A percentile compares a stretch with the other conserved stretches of the same genome.
Evolutionary conservation across 306 rosid species (phyloP).

Genomic region (Castanea mollissima): DNA sequence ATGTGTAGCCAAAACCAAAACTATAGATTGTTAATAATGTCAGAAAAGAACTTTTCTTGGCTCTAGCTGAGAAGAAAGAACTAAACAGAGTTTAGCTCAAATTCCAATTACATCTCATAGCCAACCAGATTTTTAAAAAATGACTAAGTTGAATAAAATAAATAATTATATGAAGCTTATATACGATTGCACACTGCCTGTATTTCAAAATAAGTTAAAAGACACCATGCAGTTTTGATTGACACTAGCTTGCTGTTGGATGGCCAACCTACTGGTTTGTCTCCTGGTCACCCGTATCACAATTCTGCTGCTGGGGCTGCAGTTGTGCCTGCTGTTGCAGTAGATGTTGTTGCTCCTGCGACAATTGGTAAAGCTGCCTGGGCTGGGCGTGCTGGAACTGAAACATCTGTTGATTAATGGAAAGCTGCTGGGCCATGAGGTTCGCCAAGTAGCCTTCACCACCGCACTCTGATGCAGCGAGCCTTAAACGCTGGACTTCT

Average conservation of each 20-base stretch:
- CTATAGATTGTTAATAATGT: neutral
- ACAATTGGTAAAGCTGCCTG: slow-evolving; percentile 37
- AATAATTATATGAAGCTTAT: slow-evolving; percentile 4
- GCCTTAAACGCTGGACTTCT: slow-evolving; percentile 68
- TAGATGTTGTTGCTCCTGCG: slow-evolving; percentile 30
- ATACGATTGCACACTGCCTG: slow-evolving; percentile 15
- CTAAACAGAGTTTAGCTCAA: neutral
- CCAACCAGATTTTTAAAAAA: neutral
- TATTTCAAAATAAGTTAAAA: slow-evolving; percentile 15
- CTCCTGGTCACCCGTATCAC: slow-evolving; percentile 27
- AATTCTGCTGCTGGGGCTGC: slow-evolving; percentile 41
- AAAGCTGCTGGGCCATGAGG: slow-evolving; percentile 55
- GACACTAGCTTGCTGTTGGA: slow-evolving; percentile 8
- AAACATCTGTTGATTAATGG: slow-evolving; percentile 55
- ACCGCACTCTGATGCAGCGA: slow-evolving; percentile 46
- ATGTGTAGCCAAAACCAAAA: neutral
- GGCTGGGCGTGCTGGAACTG: slow-evolving; percentile 49
- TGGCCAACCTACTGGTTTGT: slow-evolving; percentile 13
- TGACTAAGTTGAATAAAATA: neutral
- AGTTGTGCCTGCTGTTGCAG: slow-evolving; percentile 30
- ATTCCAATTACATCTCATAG: neutral
- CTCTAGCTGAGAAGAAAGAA: neutral
- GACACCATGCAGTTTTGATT: slow-evolving; percentile 13
- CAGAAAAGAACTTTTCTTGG: neutral
- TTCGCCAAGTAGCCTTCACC: slow-evolving; percentile 54